Conservation (phyloP, 441 rosid genomes). For the Arabidopsis hybrid region DNA sequence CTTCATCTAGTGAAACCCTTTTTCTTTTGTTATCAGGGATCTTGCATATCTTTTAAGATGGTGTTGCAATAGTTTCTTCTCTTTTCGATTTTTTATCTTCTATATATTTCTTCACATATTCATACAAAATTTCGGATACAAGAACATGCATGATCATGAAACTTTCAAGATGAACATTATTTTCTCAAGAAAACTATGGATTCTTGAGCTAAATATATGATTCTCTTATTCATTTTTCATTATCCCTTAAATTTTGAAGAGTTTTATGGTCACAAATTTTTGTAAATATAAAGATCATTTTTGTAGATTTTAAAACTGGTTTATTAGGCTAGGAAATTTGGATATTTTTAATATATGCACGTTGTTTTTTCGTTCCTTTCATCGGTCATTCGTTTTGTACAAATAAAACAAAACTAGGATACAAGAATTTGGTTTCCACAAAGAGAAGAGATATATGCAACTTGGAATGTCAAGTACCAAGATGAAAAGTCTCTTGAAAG, state of each 20-base stretch:
- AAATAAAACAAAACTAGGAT: background rate
- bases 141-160: slow-evolving; percentile 13
- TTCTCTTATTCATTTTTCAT: background rate
- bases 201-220: slow-evolving; percentile 1
- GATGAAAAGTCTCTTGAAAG: slow-evolving; percentile 87
- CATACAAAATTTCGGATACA: background rate
- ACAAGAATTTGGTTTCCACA: background rate
- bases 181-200: background rate
- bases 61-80: background rate
- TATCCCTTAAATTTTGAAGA: background rate
- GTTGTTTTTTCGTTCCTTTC: background rate
- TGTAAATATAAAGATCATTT: background rate
- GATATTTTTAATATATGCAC: background rate
- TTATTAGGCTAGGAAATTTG: background rate
- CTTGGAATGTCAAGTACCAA: slow-evolving; percentile 56
- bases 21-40: background rate
- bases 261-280: background rate
- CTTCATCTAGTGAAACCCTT: slow-evolving; percentile 1
- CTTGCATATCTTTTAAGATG: background rate
- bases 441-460: slow-evolving; percentile 28
- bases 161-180: background rate
- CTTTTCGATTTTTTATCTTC: background rate
- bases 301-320: background rate
- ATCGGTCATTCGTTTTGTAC: background rate
- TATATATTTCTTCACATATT: background rate